Percentiles rank a stretch among this genome's conserved stretches.
Conservation (phyloP, 164 flowering plant species). For the Vitis vinifera region DNA sequence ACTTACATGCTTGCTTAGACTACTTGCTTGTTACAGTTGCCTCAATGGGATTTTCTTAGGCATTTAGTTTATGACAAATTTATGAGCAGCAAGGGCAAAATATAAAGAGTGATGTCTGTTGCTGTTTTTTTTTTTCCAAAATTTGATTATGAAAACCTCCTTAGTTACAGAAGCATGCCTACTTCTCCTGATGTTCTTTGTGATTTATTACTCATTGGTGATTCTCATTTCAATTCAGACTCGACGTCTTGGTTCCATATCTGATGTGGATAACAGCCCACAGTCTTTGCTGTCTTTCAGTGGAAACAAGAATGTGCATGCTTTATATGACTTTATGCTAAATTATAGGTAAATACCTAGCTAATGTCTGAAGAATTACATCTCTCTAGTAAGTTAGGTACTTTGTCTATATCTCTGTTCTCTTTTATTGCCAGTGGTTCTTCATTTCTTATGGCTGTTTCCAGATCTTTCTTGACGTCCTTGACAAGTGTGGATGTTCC, state of each 20-base stretch:
- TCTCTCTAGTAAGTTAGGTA: no score
- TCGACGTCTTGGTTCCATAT: conserved; percentile 43
- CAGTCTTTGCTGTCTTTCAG: conserved; percentile 70
- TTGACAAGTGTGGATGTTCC: conserved; percentile 80
- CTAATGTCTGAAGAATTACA: background rate
- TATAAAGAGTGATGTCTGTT: no score
- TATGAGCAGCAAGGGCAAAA: no score
- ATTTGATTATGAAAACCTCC: no score
- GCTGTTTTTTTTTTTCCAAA: no score
- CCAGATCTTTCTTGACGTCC: conserved; percentile 67
- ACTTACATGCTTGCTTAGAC: background rate
- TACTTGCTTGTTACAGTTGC: no score
- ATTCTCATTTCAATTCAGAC: conserved; percentile 44
- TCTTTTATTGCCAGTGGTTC: conserved; percentile 3
- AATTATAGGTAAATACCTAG: conserved; percentile 70
- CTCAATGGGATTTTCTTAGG: no score
- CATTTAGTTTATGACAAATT: no score
- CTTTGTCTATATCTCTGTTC: no score
- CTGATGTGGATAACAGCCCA: conserved; percentile 74
- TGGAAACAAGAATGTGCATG: conserved; percentile 74
- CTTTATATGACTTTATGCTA: conserved; percentile 80
- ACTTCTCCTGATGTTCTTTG: background rate
- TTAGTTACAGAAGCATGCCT: no score
- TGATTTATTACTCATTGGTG: background rate
- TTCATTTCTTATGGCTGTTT: conserved; percentile 18